Base-by-base conservation (phyloP, 2,329 filamentous ascomycete species). In the Trichoderma oligosporum region DNA sequence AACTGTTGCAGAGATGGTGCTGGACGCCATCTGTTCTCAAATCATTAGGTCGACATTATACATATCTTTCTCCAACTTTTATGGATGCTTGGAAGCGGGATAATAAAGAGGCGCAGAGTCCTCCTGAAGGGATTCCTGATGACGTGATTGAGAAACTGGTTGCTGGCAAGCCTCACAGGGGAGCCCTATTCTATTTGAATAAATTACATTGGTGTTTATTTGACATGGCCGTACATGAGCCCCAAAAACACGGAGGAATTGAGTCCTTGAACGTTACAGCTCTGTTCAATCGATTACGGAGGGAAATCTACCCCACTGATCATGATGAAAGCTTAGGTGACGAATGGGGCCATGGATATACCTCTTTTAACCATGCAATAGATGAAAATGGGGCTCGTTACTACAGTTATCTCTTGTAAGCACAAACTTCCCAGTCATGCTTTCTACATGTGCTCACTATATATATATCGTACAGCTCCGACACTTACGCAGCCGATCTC, bases 1-100 rank as follows among this genome's bases (percentile, higher is more conserved):
- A 29, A 60, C 52, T 20, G 14, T 27, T 53, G 12, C 35, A 53
- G 49, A 53, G 36, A 16, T 53, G 36, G 49, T 53, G 36, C 38
- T 53, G 49, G 36, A 42, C 18, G 20, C 36, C 49, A 33, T 53
- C 49, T 11, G 35, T 42, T n/a, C 36, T 53, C 7, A 53, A 42
- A 25, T 41, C 35, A 11, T 14, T 53, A 14, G 20, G 46, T 22
- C 20, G 46, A 36, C 46, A 49, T 38, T 49, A 49, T 25, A 22
- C 46, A 36, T 33, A 49, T 24, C 20, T 49, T 16, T 49, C 46
- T 11, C 29, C 7, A 22, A 22, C 16, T 14, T 36, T 25, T 12
- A 27, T 46, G 22, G 16, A 46, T 46, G 44, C 44, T 25, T 46
- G 44, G 24, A 46, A 46, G 25, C 7, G 18, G 24, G 25, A 16